Percentiles rank a stretch among this genome's conserved stretches.
These are phyloP conservation scores for Trypanosoma avium DNA, from an alignment of 208 protist genomes.

Conservation along the genomic window DNA sequence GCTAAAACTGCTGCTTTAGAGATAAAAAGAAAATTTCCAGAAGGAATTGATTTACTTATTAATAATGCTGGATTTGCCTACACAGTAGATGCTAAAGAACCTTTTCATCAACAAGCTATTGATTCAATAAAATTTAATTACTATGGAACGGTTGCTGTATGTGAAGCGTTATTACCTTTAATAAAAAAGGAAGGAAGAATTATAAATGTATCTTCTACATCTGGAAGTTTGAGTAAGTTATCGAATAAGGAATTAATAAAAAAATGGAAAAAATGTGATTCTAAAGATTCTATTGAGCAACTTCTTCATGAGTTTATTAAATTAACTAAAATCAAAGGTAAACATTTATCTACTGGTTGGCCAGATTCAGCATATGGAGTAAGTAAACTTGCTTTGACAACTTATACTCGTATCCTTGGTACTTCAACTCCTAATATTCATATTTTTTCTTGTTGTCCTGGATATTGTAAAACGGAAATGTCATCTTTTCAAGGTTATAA, in stretches of 20 bases:
- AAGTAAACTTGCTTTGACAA: constrained; percentile 45
- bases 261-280: constrained; percentile 18
- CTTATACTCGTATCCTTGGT: constrained; percentile 25
- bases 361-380: constrained; percentile 35
- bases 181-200: constrained; percentile 29
- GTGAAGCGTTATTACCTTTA: constrained; percentile 30
- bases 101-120: constrained; percentile 37
- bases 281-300: constrained; percentile 20
- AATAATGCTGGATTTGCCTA: constrained; percentile 55
- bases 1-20: constrained; percentile 15
- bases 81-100: constrained; percentile 7
- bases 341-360: constrained; percentile 33
- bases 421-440: constrained; percentile 19
- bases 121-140: constrained; percentile 34
- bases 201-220: constrained; percentile 34
- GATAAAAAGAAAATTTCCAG: constrained; percentile 18
- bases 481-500: constrained; percentile 16
- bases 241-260: constrained; percentile 15
- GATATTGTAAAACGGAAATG: constrained; percentile 35
- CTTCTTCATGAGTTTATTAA: constrained; percentile 34
- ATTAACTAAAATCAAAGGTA: constrained; percentile 10
- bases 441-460: constrained; percentile 42
- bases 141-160: constrained; percentile 24
- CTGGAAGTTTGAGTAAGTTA: constrained; percentile 26
- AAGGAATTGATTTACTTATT: constrained; percentile 36